These are phyloP conservation scores for Candida oleophila DNA, from an alignment of 805 yeast species.

Conservation along the genomic window DNA sequence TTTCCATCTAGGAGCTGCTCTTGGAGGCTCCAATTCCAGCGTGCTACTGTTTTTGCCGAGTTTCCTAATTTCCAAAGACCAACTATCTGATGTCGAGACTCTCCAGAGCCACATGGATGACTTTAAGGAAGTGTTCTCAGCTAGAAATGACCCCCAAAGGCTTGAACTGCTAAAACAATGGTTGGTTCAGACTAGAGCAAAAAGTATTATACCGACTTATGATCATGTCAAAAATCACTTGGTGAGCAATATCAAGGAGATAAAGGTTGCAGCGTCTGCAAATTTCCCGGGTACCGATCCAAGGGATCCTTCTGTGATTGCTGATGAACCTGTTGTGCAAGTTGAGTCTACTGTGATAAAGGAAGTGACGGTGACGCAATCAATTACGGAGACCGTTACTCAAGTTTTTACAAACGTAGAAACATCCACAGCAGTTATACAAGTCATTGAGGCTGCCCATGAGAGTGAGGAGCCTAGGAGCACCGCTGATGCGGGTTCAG, in stretches of 20 bases:
- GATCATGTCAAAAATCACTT: neutral
- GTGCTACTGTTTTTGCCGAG: neutral
- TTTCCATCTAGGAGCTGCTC: neutral
- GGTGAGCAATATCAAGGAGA: neutral
- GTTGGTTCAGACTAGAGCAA: neutral
- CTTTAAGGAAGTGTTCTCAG: neutral
- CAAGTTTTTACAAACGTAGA: neutral
- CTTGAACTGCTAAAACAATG: neutral
- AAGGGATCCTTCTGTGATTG: neutral
- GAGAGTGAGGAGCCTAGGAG: neutral
- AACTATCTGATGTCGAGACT: neutral
- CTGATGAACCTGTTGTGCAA: neutral
- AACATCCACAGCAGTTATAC: neutral
- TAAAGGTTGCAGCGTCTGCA: neutral
- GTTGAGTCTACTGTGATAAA: neutral
- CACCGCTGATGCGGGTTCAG: neutral
- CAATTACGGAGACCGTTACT: conserved; percentile 3
- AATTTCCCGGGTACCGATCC: neutral
- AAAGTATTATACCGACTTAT: neutral
- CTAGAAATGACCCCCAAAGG: neutral
- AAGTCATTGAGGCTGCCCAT: neutral
- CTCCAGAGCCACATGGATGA: neutral
- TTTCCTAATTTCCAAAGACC: neutral
- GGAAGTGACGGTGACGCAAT: conserved; percentile 1
- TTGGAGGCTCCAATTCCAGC: neutral